These are phyloP conservation scores for Hygrophorus pudorinus DNA, from an alignment of 768 basidiomycete species.

Conservation along the genomic window DNA sequence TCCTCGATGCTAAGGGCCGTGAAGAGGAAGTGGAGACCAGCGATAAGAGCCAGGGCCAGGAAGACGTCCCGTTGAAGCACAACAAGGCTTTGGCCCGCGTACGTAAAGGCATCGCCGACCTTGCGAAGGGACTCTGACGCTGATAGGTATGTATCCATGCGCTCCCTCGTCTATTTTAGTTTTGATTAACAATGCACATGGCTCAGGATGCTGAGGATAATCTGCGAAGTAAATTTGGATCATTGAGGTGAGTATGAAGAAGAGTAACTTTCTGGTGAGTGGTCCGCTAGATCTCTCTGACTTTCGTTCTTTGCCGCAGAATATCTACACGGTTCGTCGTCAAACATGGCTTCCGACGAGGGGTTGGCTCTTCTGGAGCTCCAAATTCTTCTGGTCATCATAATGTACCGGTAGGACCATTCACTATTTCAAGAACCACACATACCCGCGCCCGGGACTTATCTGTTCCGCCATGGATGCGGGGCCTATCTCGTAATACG, in stretches of 20 bases:
- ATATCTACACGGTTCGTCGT: slow-evolving; percentile 13
- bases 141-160: slow-evolving; percentile 35
- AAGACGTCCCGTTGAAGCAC: slow-evolving; percentile 24
- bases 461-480: slow-evolving; percentile 65
- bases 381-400: slow-evolving; percentile 35
- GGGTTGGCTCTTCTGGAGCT: slow-evolving; percentile 23
- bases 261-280: slow-evolving; percentile 29
- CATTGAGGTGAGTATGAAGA: slow-evolving; percentile 27
- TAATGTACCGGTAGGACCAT: slow-evolving; percentile 49
- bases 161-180: background rate
- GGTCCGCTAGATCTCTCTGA: background rate
- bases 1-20: slow-evolving; percentile 53
- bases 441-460: slow-evolving; percentile 37
- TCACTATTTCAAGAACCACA: slow-evolving; percentile 30
- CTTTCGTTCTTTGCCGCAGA: slow-evolving; percentile 8
- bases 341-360: slow-evolving; percentile 17
- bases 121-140: slow-evolving; percentile 46
- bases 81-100: slow-evolving; percentile 48
- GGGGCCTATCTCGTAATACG: too few relatives aligned
- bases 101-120: slow-evolving; percentile 44
- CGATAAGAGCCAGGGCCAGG: slow-evolving; percentile 13
- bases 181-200: slow-evolving; percentile 22
- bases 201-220: slow-evolving; percentile 27
- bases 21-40: slow-evolving; percentile 27
- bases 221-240: slow-evolving; percentile 21